Evolutionary conservation across 805 yeast genomes (phyloP).

Genomic region (Ogataea paraovalis): DNA sequence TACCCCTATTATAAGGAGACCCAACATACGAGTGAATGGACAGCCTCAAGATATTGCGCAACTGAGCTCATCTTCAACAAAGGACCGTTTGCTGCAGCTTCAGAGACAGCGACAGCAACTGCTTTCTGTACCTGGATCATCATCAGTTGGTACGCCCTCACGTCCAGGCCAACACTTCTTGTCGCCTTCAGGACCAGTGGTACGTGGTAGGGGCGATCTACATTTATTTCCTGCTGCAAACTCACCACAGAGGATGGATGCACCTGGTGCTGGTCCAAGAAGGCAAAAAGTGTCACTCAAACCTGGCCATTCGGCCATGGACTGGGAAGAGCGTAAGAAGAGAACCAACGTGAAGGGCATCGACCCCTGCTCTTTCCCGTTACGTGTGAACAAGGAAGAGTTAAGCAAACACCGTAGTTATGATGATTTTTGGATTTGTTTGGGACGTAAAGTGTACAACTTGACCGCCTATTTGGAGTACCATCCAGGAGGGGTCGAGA

Average conservation of each 20-base stretch:
- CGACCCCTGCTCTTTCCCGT: constrained; percentile 44
- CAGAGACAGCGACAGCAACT: constrained; percentile 9
- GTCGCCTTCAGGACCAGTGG: constrained; percentile 11
- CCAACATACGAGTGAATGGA: not conserved
- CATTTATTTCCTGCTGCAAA: constrained; percentile 13
- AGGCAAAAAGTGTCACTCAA: constrained; percentile 57
- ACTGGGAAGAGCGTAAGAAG: constrained; percentile 68
- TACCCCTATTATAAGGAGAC: not conserved
- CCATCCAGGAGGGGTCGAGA: constrained; percentile 91
- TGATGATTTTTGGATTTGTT: constrained; percentile 84
- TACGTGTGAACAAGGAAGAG: constrained; percentile 54
- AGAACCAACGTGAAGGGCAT: constrained; percentile 52
- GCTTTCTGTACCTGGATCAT: not conserved
- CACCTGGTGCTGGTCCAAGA: constrained; percentile 8
- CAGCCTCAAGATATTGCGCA: not conserved
- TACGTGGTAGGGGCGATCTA: not conserved
- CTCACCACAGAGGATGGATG: constrained; percentile 18
- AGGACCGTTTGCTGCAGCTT: constrained; percentile 7
- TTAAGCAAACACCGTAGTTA: constrained; percentile 51
- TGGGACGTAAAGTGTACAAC: constrained; percentile 79
- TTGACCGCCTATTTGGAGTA: constrained; percentile 77
- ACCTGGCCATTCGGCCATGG: constrained; percentile 84
- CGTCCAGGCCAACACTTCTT: constrained; percentile 9
- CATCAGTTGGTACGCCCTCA: too few species aligned
- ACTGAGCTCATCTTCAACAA: constrained; percentile 2